phyloP scores from a whole-genome alignment of 78 protist genomes.

The Parvularia atlantis region DNA sequence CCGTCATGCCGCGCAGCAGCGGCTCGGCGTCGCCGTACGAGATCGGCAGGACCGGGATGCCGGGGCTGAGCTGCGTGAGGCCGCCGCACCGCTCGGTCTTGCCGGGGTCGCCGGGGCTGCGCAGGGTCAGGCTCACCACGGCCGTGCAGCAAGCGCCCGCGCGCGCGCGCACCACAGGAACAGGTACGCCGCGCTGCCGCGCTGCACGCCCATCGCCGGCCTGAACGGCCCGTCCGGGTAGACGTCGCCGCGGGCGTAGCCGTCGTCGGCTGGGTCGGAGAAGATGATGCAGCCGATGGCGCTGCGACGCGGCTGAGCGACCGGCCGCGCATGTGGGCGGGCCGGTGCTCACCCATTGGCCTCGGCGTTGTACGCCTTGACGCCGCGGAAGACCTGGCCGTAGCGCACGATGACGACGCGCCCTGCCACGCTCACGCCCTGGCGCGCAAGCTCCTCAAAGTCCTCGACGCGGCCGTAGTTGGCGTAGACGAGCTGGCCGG shows the following conservation, averaged over 20 bases:
- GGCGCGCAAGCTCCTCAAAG: slow-evolving; percentile 15
- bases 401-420: slow-evolving; percentile 21
- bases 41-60: slow-evolving; percentile 15
- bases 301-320: too few relatives aligned
- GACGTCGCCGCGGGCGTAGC: slow-evolving; percentile 16
- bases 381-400: slow-evolving; percentile 36
- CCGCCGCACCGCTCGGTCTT: not conserved
- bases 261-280: slow-evolving; percentile 38
- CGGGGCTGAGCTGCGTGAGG: not conserved
- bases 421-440: slow-evolving; percentile 6
- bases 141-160: too few relatives aligned
- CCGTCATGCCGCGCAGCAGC: not conserved
- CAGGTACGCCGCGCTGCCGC: slow-evolving; percentile 31
- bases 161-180: too few relatives aligned
- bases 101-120: slow-evolving; percentile 30
- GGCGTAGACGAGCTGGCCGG: slow-evolving; percentile 11
- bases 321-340: too few relatives aligned
- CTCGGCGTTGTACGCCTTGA: slow-evolving; percentile 19
- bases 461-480: slow-evolving; percentile 35
- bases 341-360: slow-evolving; percentile 10
- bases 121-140: too few relatives aligned
- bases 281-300: slow-evolving; percentile 9
- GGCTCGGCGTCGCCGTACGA: not conserved
- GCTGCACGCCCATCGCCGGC: slow-evolving; percentile 15
- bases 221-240: slow-evolving; percentile 52